Evolutionary conservation across 192 early-diverging fungal genomes (phyloP).

Genomic region (Phlyctochytrium arcticum): DNA sequence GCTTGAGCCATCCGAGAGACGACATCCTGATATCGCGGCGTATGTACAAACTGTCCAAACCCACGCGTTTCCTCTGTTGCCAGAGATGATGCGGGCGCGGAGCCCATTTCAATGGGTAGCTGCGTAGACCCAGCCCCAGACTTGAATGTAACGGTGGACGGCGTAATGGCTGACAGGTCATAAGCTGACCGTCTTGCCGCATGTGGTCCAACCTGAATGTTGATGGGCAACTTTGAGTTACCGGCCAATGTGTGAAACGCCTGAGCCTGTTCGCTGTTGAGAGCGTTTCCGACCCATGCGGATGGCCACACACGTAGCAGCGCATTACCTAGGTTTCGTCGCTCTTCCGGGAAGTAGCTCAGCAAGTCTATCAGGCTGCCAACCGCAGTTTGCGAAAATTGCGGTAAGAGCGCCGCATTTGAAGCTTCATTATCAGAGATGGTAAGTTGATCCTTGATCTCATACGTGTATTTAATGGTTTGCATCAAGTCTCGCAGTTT

Average conservation of each 20-base stretch:
- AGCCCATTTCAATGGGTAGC: neutral
- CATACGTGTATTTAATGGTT: conserved; percentile 39
- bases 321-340: neutral
- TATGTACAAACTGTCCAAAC: conserved; percentile 21
- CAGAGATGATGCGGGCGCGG: neutral
- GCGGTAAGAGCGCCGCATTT: conserved; percentile 14
- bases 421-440: conserved; percentile 1
- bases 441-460: conserved; percentile 13
- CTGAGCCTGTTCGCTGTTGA: conserved; percentile 17
- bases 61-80: neutral
- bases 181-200: neutral
- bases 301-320: conserved; percentile 23
- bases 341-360: conserved; percentile 13
- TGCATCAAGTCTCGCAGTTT: conserved; percentile 31
- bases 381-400: conserved; percentile 28
- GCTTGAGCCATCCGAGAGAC: conserved; percentile 31
- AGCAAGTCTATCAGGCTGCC: conserved; percentile 8
- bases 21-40: conserved; percentile 22
- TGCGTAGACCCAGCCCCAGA: neutral
- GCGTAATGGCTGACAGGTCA: neutral
- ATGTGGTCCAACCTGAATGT: neutral
- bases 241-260: conserved; percentile 11
- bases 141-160: neutral
- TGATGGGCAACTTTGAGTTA: conserved; percentile 2
- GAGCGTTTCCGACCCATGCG: conserved; percentile 23